Percentiles rank a stretch among this genome's conserved stretches.
These are phyloP conservation scores for Massariosphaeria phaeospora DNA, from an alignment of 495 filamentous ascomycete species.

Conservation along the genomic window DNA sequence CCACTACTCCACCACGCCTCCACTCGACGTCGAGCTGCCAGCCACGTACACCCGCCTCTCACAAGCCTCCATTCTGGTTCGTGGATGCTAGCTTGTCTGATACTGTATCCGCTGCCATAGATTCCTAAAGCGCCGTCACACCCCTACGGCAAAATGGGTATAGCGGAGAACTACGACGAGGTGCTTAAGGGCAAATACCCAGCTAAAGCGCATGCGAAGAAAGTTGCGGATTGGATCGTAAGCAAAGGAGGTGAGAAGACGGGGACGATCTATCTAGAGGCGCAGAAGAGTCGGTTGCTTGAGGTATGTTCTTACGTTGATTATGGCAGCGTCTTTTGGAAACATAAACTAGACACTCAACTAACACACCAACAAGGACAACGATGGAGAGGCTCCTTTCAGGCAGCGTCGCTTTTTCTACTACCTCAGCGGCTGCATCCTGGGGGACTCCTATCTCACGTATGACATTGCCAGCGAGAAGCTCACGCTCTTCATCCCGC, in stretches of 20 bases:
- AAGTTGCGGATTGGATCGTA: constrained; percentile 71
- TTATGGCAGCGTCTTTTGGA: not conserved
- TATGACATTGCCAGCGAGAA: constrained; percentile 69
- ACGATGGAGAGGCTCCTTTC: constrained; percentile 28
- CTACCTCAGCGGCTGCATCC: constrained; percentile 83
- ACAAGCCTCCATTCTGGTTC: not conserved
- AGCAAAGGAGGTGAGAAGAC: constrained; percentile 53
- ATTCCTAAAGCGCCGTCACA: not conserved
- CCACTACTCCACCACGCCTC: not conserved
- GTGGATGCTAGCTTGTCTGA: not conserved
- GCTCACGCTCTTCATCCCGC: constrained; percentile 88
- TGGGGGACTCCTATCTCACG: constrained; percentile 74
- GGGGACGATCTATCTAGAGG: constrained; percentile 81
- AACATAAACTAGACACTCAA: too few relatives aligned
- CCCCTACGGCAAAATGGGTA: constrained; percentile 4
- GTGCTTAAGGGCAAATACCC: constrained; percentile 70
- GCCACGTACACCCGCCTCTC: not conserved
- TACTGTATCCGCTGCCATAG: too few relatives aligned
- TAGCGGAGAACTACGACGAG: constrained; percentile 19
- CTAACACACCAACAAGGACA: too few relatives aligned
- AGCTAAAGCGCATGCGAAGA: constrained; percentile 81
- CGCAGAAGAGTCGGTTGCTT: constrained; percentile 56
- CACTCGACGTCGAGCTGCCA: not conserved
- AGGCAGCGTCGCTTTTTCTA: constrained; percentile 91
- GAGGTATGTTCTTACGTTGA: constrained; percentile 27